phyloP scores from a whole-genome alignment of 176 grass and related monocot genomes.

The Oryza officinalis region DNA sequence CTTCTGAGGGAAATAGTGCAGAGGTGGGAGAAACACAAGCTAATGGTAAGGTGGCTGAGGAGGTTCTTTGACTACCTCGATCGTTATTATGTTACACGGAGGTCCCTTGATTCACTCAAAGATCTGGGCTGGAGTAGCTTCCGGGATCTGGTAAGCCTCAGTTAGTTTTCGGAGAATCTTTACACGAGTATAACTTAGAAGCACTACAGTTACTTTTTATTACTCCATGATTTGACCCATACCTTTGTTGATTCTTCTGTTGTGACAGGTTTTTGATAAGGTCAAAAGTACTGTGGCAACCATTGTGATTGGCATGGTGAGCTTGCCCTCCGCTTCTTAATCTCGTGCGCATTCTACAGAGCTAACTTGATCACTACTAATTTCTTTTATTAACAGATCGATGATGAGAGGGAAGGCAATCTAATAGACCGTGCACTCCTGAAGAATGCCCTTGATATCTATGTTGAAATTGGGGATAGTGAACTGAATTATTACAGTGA shows the following conservation, averaged over 20 bases:
- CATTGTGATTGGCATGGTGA: slow-evolving; percentile 22
- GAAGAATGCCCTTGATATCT: slow-evolving; percentile 65
- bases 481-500: slow-evolving; percentile 27
- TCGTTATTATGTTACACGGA: slow-evolving; percentile 41
- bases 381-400: slow-evolving; percentile 39
- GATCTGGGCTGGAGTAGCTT: slow-evolving; percentile 42
- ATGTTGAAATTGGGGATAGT: slow-evolving; percentile 51
- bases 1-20: slow-evolving; percentile 56
- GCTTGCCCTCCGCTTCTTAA: not conserved
- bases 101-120: slow-evolving; percentile 22
- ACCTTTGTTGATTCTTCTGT: not conserved
- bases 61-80: slow-evolving; percentile 66
- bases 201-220: not conserved
- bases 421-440: slow-evolving; percentile 56
- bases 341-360: not conserved
- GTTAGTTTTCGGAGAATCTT: not conserved
- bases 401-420: slow-evolving; percentile 60
- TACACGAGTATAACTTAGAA: not conserved
- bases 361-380: not conserved
- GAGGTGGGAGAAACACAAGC: slow-evolving; percentile 56
- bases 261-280: slow-evolving; percentile 16
- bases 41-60: slow-evolving; percentile 48
- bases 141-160: slow-evolving; percentile 30
- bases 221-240: not conserved
- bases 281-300: slow-evolving; percentile 18